Conservation (phyloP, 2,329 filamentous ascomycete species). For the Ceratocystis albifundus region DNA sequence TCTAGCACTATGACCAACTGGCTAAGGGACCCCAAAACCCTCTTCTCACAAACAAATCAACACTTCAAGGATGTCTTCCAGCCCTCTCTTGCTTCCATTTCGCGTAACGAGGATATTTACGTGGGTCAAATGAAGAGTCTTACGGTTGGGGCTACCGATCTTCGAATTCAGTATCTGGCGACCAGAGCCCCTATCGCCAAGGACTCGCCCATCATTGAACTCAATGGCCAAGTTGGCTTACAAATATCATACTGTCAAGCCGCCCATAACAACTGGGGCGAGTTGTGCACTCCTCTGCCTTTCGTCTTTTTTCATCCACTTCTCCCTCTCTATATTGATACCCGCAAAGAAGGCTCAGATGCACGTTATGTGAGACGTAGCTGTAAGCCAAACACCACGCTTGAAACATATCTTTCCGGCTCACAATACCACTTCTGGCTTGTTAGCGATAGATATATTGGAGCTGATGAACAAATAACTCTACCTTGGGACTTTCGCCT, state of each 20-base stretch:
- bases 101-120: constrained; percentile 35
- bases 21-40: constrained; percentile 60
- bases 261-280: constrained; percentile 54
- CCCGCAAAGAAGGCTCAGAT: constrained; percentile 70
- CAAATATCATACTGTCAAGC: constrained; percentile 61
- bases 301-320: constrained; percentile 82
- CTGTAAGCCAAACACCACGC: constrained; percentile 75
- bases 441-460: constrained; percentile 66
- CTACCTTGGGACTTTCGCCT: constrained; percentile 57
- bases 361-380: constrained; percentile 86
- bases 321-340: constrained; percentile 87
- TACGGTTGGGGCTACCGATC: constrained; percentile 38
- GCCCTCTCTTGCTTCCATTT: constrained; percentile 35
- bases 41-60: constrained; percentile 56
- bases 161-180: constrained; percentile 59
- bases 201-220: constrained; percentile 51
- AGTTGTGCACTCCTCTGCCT: constrained; percentile 52
- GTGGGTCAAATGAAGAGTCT: constrained; percentile 40
- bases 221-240: constrained; percentile 66
- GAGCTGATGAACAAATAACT: constrained; percentile 50
- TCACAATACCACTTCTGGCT: constrained; percentile 84
- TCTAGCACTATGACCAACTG: constrained; percentile 65
- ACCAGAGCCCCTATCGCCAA: constrained; percentile 43
- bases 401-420: constrained; percentile 75
- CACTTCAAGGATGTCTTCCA: constrained; percentile 59